Base-by-base conservation (phyloP, 208 protist species). In the Trypanosoma caninum region DNA sequence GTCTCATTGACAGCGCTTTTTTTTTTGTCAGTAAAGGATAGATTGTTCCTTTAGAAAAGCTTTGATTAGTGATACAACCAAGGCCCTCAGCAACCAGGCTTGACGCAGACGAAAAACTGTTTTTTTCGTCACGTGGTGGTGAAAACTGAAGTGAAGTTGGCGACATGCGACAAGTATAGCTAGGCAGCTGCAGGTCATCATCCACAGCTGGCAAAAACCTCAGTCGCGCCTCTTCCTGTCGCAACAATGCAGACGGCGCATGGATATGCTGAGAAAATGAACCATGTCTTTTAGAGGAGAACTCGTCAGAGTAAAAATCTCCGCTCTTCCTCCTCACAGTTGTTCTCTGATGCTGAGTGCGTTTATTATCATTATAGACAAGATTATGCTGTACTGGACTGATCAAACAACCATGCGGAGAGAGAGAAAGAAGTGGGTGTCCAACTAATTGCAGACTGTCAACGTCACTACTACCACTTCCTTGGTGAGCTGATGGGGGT, bases 321-420 rank as follows among this genome's bases (percentile, higher is more conserved):
- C 3, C 34, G 20, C 2, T 7, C 2, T 14, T 18, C 41, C 23
- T 22, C 28, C 28, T 11, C 14, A 20, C 37, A 9, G 38, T 0
- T 20, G 52, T 27, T 11, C 22, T 25, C 34, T 54, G 11, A 22
- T 3, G 33, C 48, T 54, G 28, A 7, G n/a, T 11, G 13, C 38
- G 48, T 11, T 23, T 20, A 14, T 52, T 41, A 37, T 67, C 59
- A 5, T 67, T 20, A 34, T 67, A 67, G 2, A 67, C 33, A n/a
- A 67, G 51, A 20, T 22, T 30, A 34, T 59, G 51, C 30, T 55
- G 51, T n/a, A 51, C 22, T 14, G 60, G 60, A 37, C 41, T 67
- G 35, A 16, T 67, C 20, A 59, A 8, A 18, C 40, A 30, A n/a
- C 40, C 42, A 13, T 14, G 57, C 33, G 57, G 57, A n/a, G 57